These are phyloP conservation scores for Lodderomyces oxycetoniae DNA, from an alignment of 1,139 yeast species.

Conservation along the genomic window DNA sequence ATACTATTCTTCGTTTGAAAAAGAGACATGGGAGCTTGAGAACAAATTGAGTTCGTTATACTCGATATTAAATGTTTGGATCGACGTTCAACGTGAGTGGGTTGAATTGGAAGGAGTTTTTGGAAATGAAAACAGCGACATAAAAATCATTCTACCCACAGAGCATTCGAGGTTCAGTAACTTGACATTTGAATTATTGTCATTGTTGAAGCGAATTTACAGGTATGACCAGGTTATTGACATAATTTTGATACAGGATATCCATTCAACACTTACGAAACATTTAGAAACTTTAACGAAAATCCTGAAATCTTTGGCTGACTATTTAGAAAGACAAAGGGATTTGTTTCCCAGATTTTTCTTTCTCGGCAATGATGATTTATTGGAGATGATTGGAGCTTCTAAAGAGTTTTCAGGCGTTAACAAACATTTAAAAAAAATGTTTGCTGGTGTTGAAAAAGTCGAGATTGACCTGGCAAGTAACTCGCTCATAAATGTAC, in stretches of 20 bases:
- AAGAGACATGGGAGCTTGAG: slow-evolving; percentile 54
- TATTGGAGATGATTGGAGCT: slow-evolving; percentile 77
- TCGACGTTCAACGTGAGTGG: slow-evolving; percentile 89
- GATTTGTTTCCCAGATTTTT: slow-evolving; percentile 76
- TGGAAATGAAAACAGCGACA: slow-evolving; percentile 45
- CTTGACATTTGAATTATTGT: slow-evolving; percentile 57
- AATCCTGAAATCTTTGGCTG: slow-evolving; percentile 65
- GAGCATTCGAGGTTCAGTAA: slow-evolving; percentile 68
- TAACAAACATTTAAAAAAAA: slow-evolving; percentile 61
- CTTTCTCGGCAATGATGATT: slow-evolving; percentile 87
- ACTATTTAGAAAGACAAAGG: slow-evolving; percentile 77
- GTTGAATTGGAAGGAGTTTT: slow-evolving; percentile 80
- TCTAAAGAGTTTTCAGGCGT: slow-evolving; percentile 45
- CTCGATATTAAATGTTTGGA: slow-evolving; percentile 63
- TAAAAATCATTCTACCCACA: slow-evolving; percentile 58
- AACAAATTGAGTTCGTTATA: slow-evolving; percentile 48
- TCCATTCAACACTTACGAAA: slow-evolving; percentile 46
- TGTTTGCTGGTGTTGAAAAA: slow-evolving; percentile 63
- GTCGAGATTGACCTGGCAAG: slow-evolving; percentile 37
- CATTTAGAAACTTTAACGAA: slow-evolving; percentile 52
- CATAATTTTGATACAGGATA: slow-evolving; percentile 48
- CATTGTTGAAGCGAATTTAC: slow-evolving; percentile 47
- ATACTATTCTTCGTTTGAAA: slow-evolving; percentile 58
- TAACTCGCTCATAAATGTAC: slow-evolving; percentile 42
- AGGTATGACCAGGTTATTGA: slow-evolving; percentile 55